Evolutionary conservation across 140 eudicot species (phyloP), one percentile per base, ranked within the genome.

Genomic region (Cichorium intybus): DNA sequence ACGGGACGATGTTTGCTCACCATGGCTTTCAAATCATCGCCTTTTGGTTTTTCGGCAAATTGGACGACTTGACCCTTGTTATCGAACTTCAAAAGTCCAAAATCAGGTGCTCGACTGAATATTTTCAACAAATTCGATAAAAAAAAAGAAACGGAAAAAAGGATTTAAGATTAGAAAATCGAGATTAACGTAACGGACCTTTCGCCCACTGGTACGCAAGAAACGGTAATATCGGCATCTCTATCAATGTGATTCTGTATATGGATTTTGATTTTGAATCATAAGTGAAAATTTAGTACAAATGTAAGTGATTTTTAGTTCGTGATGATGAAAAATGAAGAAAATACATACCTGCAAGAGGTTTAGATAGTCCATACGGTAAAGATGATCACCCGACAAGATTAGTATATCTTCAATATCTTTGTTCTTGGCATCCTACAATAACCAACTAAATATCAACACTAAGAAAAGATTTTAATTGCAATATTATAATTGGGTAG

Each of bases 301-400:
- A 47, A 11, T 0, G 28, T 11, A 24, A 17, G 17, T 20, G 2
- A 6, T 17, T 55, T 37, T 64, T 45, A 56, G 20, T 62, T 37
- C 27, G 20, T 22, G 45, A 16, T 63, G 39, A 39, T 35, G 5
- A 8, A 17, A 6, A 34, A 6, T 4, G 6, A 24, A 48, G n/a
- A 26, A 26, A 15, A 31, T 24, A 23, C 8, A 8, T 79, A 86
- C 99, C 97, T 93, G 95, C 82, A 93, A 75, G 41, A 93, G 89
- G 76, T 93, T 90, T 77, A 93, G 84, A 70, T 89, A 93, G 60
- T 86, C 95, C 99, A 93, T 93, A 24, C 97, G 82, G 45, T 93
- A 93, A 35, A 93, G 94, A 61, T 93, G 99, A 80, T 93, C 99
- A 48, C 99, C 97, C 6, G 97, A 93, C 54, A 93, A 78, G 71